Conservation (phyloP, 2,329 filamentous ascomycete species). For the Amauroascus verrucosus region DNA sequence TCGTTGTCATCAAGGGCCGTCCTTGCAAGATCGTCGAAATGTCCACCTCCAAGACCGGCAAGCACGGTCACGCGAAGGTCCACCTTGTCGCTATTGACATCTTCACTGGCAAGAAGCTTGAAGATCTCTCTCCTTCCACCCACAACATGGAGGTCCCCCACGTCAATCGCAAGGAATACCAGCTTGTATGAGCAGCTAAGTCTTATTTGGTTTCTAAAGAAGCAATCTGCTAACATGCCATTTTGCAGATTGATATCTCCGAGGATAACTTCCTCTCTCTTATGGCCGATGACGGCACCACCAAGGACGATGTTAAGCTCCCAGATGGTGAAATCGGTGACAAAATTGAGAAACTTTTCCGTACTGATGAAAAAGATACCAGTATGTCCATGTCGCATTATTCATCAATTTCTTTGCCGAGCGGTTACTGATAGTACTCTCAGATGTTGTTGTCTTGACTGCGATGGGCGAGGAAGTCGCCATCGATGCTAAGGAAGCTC, state of each 20-base stretch:
- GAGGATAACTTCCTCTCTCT: constrained; percentile 93
- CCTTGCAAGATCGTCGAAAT: constrained; percentile 99
- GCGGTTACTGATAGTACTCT: constrained; percentile 9
- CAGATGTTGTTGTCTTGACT: constrained; percentile 84
- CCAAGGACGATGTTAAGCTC: constrained; percentile 91
- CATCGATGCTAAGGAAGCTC: constrained; percentile 91
- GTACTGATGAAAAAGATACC: constrained; percentile 76
- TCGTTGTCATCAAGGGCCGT: constrained; percentile 96
- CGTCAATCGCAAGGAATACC: constrained; percentile 81
- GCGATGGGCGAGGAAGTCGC: constrained; percentile 92
- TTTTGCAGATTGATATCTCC: constrained; percentile 69
- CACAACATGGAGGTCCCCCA: constrained; percentile 80
- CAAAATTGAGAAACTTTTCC: constrained; percentile 74
- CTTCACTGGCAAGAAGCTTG: constrained; percentile 99
- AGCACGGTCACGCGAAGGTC: constrained; percentile 99
- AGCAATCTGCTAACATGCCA: not conserved
- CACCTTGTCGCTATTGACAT: constrained; percentile 97
- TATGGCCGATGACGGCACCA: constrained; percentile 73
- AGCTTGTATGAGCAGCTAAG: constrained; percentile 60
- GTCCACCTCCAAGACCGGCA: constrained; percentile 99
- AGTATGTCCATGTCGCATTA: constrained; percentile 52
- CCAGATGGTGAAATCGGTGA: constrained; percentile 83
- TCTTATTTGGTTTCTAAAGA: not conserved
- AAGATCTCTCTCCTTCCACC: constrained; percentile 97
- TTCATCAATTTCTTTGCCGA: not conserved